phyloP scores from a whole-genome alignment of 2,329 filamentous ascomycete genomes.

The Cladosporium phlei region DNA sequence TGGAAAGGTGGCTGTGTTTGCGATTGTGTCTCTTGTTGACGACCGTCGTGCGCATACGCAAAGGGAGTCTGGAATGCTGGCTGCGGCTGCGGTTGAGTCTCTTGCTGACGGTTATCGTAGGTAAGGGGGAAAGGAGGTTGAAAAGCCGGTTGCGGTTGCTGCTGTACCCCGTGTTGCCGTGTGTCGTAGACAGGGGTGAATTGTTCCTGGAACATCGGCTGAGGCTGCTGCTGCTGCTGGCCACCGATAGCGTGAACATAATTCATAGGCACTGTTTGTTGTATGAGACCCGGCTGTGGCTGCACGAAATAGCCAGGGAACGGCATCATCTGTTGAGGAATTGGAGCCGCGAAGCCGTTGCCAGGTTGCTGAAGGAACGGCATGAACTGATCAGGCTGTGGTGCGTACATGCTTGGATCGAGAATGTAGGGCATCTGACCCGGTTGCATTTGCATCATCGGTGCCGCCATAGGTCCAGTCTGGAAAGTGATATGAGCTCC shows the following conservation, averaged over 20 bases:
- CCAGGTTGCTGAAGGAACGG: slow-evolving; percentile 7
- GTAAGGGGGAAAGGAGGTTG: too few relatives aligned
- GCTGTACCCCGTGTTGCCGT: not conserved
- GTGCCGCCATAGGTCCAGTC: slow-evolving; percentile 20
- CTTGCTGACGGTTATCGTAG: too few relatives aligned
- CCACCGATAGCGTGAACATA: not conserved
- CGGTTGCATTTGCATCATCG: slow-evolving; percentile 9
- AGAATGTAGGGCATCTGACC: slow-evolving; percentile 9
- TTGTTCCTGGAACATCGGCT: not conserved
- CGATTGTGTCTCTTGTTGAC: too few relatives aligned
- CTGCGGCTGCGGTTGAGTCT: too few relatives aligned
- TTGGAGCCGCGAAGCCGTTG: not conserved
- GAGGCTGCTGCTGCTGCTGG: slow-evolving; percentile 3
- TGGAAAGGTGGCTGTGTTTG: not conserved
- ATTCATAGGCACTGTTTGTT: not conserved
- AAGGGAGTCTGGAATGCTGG: too few relatives aligned
- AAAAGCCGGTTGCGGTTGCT: not conserved
- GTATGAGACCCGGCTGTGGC: not conserved
- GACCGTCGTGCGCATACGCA: too few relatives aligned
- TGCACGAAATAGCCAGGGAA: slow-evolving; percentile 4
- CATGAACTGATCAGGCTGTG: slow-evolving; percentile 10
- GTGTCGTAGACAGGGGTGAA: not conserved
- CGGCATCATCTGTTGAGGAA: slow-evolving; percentile 3
- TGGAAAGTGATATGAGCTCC: slow-evolving; percentile 35
- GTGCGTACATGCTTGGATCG: slow-evolving; percentile 8